Evolutionary conservation across 2,329 filamentous ascomycete genomes (phyloP), one percentile per base, ranked within the genome.

Genomic region (Plenodomus biglobosus): DNA sequence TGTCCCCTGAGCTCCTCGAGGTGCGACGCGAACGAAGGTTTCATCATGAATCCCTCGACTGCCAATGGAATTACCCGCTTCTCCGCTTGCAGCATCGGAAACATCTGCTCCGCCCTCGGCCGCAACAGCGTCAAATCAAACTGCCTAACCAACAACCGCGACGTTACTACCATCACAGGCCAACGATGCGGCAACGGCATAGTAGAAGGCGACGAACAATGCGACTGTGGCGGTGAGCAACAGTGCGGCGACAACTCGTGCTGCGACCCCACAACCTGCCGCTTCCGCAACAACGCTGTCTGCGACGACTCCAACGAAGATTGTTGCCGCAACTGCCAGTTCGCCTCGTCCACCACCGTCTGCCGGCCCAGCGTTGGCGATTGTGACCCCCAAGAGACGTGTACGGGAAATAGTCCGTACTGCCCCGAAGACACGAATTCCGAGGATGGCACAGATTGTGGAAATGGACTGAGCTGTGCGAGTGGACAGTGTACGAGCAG

Each of bases 11-110:
- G 79, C 59, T 64, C 76, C 8, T 70, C 53, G 36, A 79, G 75
- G 0, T 99, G 94, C 70, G 79, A 95, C 70, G 94, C 94, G 18
- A 76, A 79, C 36, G 86, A 83, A n/a, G 73, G 80, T 50, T 99
- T 85, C 74, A 91, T 99, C 72, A 99, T 99, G 94, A 97, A 97
- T 69, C 94, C 94, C 0, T 94, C 88, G 10, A 94, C 92, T 1
- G 82, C 80, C 11, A 70, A 78, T 8, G 82, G 83, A 47, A 90
- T 96, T 67, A 86, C 80, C 1, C 76, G 80, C 36, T 99, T 99
- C 74, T 96, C 91, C 1, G 81, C 86, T 2, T 99, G 94, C 76
- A 88, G 85, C 19, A 81, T 99, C 57, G 94, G 94, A 55, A 97
- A 97, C 66, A 90, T 99, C 52, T 99, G 94, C 76, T 88, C 88